Evolutionary conservation across 257 asterid genomes (phyloP), one percentile per base, ranked within the genome.

Genomic region (Solanum gandarillasii): DNA sequence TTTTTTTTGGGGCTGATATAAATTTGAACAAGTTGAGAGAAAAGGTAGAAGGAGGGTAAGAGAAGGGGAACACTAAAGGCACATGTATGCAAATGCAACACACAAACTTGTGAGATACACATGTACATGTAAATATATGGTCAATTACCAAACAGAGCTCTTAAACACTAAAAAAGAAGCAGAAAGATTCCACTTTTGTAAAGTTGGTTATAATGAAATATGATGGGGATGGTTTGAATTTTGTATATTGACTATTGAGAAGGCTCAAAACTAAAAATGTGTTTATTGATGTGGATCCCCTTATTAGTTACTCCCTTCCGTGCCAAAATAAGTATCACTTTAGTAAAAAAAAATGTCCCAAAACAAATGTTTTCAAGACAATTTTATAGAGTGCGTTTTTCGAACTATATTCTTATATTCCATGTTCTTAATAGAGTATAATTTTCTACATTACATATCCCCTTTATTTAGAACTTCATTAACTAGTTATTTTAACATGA

Each of bases 291-390:
- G 39, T 79, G 67, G 39, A 79, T 27, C 0, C 43, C 12, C 11
- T 14, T 29, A 5, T 25, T 65, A 65, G 72, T 65, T 60, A 9
- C 0, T 46, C 20, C 18, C 2, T 2, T 60, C 5, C 3, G 9
- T 25, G 13, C 0, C 18, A 65, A n/a, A 65, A n/a, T 65, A 65
- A 65, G 9, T 65, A 12, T 65, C 18, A 65, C 7, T 25, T 11
- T 11, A 65, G 0, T 11, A 1, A n/a, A n/a, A 0, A n/a, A n/a
- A 65, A 5, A 4, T 65, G 0, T 11, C 8, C 0, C 13, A 65
- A 65, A 65, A n/a, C n/a, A 65, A 58, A 7, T 36, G 9, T 36
- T 36, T 65, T 65, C 7, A n/a, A 65, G 2, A 65, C 72, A 65
- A 11, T 65, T 65, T 65, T 25, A 62, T 62, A 11, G 29, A 60